Base-by-base conservation (phyloP, 1,139 yeast genomes). In the Starmera stellimalicola region DNA sequence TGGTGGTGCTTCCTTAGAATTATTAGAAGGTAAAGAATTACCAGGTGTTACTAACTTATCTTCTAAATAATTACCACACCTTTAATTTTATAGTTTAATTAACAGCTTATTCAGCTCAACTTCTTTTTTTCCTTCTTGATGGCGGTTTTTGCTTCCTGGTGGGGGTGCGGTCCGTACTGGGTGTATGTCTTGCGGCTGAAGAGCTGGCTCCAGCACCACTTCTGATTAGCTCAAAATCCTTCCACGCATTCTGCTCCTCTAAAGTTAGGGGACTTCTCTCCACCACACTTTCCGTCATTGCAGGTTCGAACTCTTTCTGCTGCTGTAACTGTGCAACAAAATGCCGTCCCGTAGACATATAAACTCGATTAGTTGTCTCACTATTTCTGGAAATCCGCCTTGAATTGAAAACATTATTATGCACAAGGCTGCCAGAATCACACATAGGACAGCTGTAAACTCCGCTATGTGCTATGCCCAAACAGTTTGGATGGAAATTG, bases 1-100 rank as follows among this genome's bases (percentile, higher is more conserved):
- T 68, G 97, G 97, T 68, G 97, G 97, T 75, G 97, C 97, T 48
- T 87, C 96, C 42, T 76, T 88, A 62, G 97, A 88, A 68, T 79
- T 88, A 62, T 79, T 88, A 60, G 97, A 88, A 71, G 97, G 97
- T 69, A 88, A 88, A 77, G 93, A 73, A 51, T 76, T 88, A 57
- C 97, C 97, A 51, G 97, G 97, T 76, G 96, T 88, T 48, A 76
- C 72, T 58, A 93, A 91, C 62, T 77, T 87, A 53, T 76, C 93
- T 50, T 77, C 70, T 64, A 82, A 80, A 65, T 55, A 68, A 52
- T 17, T 28, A 16, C 12, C 24, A 22, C 4, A 5, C 7, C 12
- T 22, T 11, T 22, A 22, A 22, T 12, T 11, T 22, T 22, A 22
- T 22, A 22, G n/a, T n/a, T n/a, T n/a, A n/a, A n/a, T n/a, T n/a